Evolutionary conservation across 169 alveolate genomes (phyloP), one percentile per base, ranked within the genome.

Genomic region (Plasmodium relictum): DNA sequence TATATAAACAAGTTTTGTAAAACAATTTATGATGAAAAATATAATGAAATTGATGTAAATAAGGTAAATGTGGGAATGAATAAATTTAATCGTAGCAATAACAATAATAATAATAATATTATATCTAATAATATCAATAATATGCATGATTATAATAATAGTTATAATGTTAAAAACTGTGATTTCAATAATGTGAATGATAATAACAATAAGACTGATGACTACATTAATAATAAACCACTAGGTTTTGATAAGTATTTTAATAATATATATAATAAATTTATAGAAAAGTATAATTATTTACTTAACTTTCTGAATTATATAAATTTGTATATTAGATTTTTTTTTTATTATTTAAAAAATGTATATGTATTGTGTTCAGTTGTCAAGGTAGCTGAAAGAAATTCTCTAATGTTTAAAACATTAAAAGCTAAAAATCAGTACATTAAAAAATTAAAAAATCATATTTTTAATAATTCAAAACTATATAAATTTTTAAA

Each of bases 401-500:
- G 91, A 6, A 69, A 83, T 31, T 52, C 91, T 8, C 61, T 83
- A 3, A 42, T 83, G 80, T 6, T 54, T 6, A 42, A 68, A 61
- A 83, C 85, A 1, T 26, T 83, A 2, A 83, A 83, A 5, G 20
- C 83, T 2, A 83, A 52, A 54, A 83, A 83, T 71, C 45, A 68
- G 6, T 83, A 83, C 16, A 68, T 83, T 41, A 83, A 83, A 48
- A 45, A 59, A 12, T 54, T 83, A 45, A 83, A 69, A 61, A 83
- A 83, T 83, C 50, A 52, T 72, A 83, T 83, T 24, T 68, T 83
- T 22, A n/a, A 68, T 10, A 83, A 83, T 59, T 83, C 91, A 0
- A 20, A 83, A 66, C 20, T 83, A 4, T 83, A 83, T 48, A 83
- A 83, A 7, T 20, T 83, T 2, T 22, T 83, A 59, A 83, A 68